Percentiles rank a stretch among this genome's conserved stretches.
Conservation (phyloP, 768 basidiomycete genomes). For the Mrakia gelida region DNA sequence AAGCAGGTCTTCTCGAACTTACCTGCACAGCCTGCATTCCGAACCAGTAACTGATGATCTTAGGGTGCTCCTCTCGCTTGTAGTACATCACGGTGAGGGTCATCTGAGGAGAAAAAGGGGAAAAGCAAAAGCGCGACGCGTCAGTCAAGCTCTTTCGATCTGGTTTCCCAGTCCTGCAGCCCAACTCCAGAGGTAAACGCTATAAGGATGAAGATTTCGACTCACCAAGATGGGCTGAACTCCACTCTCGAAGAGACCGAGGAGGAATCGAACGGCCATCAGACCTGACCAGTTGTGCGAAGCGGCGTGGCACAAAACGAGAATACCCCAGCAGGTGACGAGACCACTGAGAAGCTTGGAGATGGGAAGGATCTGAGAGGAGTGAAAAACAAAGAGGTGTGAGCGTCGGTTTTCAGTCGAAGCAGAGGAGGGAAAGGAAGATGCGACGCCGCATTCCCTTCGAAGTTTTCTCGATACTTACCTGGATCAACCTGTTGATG, state of each 20-base stretch:
- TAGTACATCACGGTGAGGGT: slow-evolving; percentile 57
- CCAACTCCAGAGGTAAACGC: neutral
- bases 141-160: neutral
- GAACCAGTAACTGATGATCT: slow-evolving; percentile 35
- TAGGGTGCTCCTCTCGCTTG: slow-evolving; percentile 53
- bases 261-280: slow-evolving; percentile 46
- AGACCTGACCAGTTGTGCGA: slow-evolving; percentile 47
- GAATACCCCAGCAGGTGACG: slow-evolving; percentile 45
- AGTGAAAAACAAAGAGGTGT: too few species aligned
- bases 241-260: slow-evolving; percentile 52
- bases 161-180: neutral
- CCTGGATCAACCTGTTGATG: slow-evolving; percentile 50
- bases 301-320: slow-evolving; percentile 53
- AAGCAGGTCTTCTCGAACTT: neutral
- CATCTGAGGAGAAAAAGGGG: slow-evolving; percentile 36
- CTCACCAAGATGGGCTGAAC: slow-evolving; percentile 50
- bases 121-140: neutral
- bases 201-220: neutral
- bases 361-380: slow-evolving; percentile 48
- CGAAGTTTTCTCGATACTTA: too few species aligned
- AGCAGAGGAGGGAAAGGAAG: too few species aligned
- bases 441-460: too few species aligned
- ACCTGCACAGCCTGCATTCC: slow-evolving; percentile 37
- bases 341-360: slow-evolving; percentile 52
- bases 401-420: too few species aligned